Percentiles rank a stretch among this genome's conserved stretches.
Conservation (phyloP, 768 basidiomycete species). For the Mrakia frigida region DNA sequence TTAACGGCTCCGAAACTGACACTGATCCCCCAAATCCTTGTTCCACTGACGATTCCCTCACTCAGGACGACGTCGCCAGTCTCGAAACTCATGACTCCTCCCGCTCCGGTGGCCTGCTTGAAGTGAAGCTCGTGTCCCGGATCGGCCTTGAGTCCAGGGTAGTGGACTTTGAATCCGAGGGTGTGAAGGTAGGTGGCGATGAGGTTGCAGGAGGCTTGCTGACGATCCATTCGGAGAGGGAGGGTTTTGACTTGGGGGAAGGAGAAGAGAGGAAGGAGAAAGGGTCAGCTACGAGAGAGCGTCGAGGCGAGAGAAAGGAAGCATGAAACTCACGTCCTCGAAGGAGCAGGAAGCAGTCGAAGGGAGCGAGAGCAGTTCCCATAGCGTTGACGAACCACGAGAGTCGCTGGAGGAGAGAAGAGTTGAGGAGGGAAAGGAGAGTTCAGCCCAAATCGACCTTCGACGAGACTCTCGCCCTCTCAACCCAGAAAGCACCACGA, state of each 20-base stretch:
- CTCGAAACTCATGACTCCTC: constrained; percentile 89
- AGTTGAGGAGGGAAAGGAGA: background rate
- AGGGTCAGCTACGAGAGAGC: background rate
- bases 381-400: constrained; percentile 88
- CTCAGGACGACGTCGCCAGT: constrained; percentile 86
- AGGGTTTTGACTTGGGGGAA: constrained; percentile 67
- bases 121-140: constrained; percentile 83
- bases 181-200: constrained; percentile 80
- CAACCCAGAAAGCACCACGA: background rate
- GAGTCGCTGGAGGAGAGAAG: constrained; percentile 57
- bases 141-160: constrained; percentile 79
- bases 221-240: constrained; percentile 90
- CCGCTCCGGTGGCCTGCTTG: constrained; percentile 81
- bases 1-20: constrained; percentile 98
- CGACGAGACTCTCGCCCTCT: background rate
- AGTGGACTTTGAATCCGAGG: constrained; percentile 85
- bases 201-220: constrained; percentile 71
- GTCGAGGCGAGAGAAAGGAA: background rate
- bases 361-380: constrained; percentile 89
- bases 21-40: constrained; percentile 92
- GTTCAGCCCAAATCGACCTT: background rate
- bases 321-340: constrained; percentile 55
- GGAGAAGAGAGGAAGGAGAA: background rate
- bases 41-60: constrained; percentile 85
- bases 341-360: constrained; percentile 92